A percentile compares a stretch with the other conserved stretches of the same genome.
These are phyloP conservation scores for Chlorencoelia australis DNA, from an alignment of 2,329 filamentous ascomycete species.

Conservation along the genomic window DNA sequence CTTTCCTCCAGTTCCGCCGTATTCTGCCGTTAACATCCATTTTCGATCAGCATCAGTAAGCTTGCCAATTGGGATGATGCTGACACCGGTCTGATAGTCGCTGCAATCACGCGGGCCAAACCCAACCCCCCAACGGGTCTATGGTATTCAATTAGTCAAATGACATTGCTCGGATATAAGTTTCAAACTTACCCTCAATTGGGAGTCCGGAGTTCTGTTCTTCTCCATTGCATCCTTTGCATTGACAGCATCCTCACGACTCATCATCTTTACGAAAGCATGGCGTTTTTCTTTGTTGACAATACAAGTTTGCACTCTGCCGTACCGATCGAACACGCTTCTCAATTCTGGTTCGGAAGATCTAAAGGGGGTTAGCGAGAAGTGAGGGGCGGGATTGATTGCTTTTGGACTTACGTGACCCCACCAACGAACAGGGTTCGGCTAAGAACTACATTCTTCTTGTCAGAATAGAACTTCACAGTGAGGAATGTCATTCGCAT, in stretches of 20 bases:
- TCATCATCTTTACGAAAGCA: constrained; percentile 98
- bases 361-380: constrained; percentile 33
- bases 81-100: constrained; percentile 86
- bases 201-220: constrained; percentile 56
- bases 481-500: constrained; percentile 6
- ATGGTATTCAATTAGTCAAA: constrained; percentile 11
- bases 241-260: constrained; percentile 68
- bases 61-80: constrained; percentile 82
- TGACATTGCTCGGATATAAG: background rate
- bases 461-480: constrained; percentile 15
- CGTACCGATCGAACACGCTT: constrained; percentile 68
- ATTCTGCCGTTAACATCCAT: constrained; percentile 92
- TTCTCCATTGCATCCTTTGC: constrained; percentile 87
- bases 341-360: constrained; percentile 75
- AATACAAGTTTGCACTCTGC: constrained; percentile 91
- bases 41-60: constrained; percentile 94
- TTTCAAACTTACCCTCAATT: constrained; percentile 19
- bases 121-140: constrained; percentile 96
- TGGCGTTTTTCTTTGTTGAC: constrained; percentile 97
- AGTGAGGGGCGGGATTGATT: constrained; percentile 3
- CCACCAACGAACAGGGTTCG: constrained; percentile 94
- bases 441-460: constrained; percentile 59
- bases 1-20: constrained; percentile 80
- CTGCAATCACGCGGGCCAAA: constrained; percentile 96
- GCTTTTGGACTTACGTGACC: constrained; percentile 57